These are phyloP conservation scores for Echinochloa phyllopogon DNA, from an alignment of 176 grass and related monocot genomes.

Conservation along the genomic window DNA sequence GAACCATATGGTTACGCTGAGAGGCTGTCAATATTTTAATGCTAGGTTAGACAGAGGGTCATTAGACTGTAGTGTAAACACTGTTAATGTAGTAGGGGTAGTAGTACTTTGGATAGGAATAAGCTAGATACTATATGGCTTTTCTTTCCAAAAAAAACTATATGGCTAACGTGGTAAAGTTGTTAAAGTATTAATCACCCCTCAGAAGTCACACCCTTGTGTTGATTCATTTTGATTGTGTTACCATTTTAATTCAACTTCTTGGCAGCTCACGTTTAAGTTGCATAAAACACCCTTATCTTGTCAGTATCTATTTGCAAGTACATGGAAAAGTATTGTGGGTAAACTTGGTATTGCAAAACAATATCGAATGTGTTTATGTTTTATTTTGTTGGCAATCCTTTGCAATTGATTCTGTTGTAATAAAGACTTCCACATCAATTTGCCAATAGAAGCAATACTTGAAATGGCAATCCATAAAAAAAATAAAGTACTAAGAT, in stretches of 20 bases:
- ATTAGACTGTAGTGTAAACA: slow-evolving; percentile 36
- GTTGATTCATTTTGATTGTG: slow-evolving; percentile 10
- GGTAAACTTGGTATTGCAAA: not conserved
- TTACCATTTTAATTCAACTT: not conserved
- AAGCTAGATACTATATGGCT: slow-evolving; percentile 16
- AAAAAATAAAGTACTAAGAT: not conserved
- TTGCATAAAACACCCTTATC: not conserved
- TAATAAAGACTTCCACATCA: not conserved
- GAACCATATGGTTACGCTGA: slow-evolving; percentile 52
- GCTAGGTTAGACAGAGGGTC: slow-evolving; percentile 35
- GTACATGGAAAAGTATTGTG: not conserved
- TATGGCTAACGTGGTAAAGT: slow-evolving; percentile 35
- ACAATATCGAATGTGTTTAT: not conserved
- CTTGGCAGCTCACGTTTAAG: not conserved
- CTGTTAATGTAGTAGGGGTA: slow-evolving; percentile 26
- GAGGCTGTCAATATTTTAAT: slow-evolving; percentile 8
- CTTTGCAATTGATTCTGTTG: not conserved
- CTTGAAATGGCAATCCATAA: not conserved
- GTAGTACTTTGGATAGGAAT: not conserved
- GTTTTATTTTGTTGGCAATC: not conserved
- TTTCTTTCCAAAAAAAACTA: no score
- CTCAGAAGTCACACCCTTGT: slow-evolving; percentile 8
- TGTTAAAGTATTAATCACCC: slow-evolving; percentile 19
- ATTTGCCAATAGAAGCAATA: not conserved
- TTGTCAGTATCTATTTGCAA: not conserved